These are phyloP conservation scores for Penicillium sp. DNA, from an alignment of 2,329 filamentous ascomycete species.

Conservation along the genomic window DNA sequence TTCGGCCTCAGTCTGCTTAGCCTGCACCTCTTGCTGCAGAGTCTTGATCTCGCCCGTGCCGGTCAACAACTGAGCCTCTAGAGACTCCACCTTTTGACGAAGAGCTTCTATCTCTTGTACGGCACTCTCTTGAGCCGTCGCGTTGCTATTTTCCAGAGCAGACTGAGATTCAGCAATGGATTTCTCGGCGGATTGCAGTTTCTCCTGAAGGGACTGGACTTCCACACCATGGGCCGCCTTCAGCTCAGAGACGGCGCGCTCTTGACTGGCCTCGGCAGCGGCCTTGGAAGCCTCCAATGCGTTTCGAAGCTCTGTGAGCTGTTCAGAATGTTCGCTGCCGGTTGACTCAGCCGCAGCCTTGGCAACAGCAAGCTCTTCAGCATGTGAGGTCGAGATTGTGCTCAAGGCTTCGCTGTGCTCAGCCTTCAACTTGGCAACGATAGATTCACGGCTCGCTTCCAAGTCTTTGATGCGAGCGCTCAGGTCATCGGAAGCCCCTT, in stretches of 20 bases:
- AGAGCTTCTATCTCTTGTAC: conserved; percentile 35
- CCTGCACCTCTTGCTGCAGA: conserved; percentile 31
- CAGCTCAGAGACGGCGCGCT: conserved; percentile 30
- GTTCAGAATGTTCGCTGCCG: conserved; percentile 25
- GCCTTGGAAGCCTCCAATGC: conserved; percentile 30
- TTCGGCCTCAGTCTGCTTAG: conserved; percentile 35
- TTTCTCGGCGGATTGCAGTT: conserved; percentile 32
- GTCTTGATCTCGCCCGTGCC: conserved; percentile 32
- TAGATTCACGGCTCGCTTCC: conserved; percentile 25
- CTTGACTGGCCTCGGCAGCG: conserved; percentile 26
- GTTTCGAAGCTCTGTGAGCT: conserved; percentile 33
- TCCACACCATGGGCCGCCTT: conserved; percentile 29
- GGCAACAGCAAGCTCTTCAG: conserved; percentile 31
- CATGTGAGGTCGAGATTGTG: conserved; percentile 27
- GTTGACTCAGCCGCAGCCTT: conserved; percentile 30
- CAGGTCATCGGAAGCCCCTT: conserved; percentile 19
- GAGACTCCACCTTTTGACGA: conserved; percentile 30
- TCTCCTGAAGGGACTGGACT: conserved; percentile 31
- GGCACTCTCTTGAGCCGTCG: conserved; percentile 31
- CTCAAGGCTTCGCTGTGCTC: conserved; percentile 26
- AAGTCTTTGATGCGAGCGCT: conserved; percentile 26
- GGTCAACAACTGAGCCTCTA: conserved; percentile 31
- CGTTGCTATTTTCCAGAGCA: conserved; percentile 31
- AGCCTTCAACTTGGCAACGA: conserved; percentile 27
- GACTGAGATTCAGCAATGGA: conserved; percentile 31